Evolutionary conservation across 345 rosid species (phyloP).

Genomic region (Mangifera indica): DNA sequence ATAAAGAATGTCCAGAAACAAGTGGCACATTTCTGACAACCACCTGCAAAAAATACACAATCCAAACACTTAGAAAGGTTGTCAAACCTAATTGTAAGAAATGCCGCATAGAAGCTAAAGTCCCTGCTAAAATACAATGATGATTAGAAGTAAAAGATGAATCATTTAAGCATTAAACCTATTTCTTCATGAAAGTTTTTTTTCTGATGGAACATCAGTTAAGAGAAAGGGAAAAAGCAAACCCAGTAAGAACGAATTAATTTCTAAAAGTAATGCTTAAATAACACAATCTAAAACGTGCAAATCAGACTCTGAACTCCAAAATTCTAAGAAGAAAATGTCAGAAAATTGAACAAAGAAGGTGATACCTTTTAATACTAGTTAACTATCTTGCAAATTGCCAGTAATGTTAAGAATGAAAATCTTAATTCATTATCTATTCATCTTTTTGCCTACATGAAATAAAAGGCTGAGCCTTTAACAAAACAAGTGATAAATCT

Average conservation of each 20-base stretch:
- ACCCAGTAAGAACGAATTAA: not conserved
- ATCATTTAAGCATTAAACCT: too few relatives aligned
- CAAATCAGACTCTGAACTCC: not conserved
- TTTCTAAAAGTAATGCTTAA: not conserved
- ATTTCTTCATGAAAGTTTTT: not conserved
- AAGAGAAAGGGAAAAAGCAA: not conserved
- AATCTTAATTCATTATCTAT: not conserved
- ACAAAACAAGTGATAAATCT: not conserved
- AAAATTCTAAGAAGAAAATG: not conserved
- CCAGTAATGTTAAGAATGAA: not conserved
- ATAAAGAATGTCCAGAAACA: constrained; percentile 49
- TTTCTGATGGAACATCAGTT: not conserved
- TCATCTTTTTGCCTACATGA: not conserved
- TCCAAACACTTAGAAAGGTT: not conserved
- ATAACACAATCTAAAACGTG: not conserved
- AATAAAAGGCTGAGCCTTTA: not conserved
- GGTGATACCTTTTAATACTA: not conserved
- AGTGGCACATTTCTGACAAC: constrained; percentile 84
- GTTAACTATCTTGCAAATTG: not conserved
- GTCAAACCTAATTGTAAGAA: not conserved
- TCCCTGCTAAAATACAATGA: not conserved
- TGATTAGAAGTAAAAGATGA: not conserved
- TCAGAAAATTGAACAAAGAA: not conserved
- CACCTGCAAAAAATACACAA: constrained; percentile 50
- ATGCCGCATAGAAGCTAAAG: not conserved